A percentile compares a stretch with the other conserved stretches of the same genome.
Evolutionary conservation across 208 protist genomes (phyloP).

Genomic region (Leishmania amazonensis): DNA sequence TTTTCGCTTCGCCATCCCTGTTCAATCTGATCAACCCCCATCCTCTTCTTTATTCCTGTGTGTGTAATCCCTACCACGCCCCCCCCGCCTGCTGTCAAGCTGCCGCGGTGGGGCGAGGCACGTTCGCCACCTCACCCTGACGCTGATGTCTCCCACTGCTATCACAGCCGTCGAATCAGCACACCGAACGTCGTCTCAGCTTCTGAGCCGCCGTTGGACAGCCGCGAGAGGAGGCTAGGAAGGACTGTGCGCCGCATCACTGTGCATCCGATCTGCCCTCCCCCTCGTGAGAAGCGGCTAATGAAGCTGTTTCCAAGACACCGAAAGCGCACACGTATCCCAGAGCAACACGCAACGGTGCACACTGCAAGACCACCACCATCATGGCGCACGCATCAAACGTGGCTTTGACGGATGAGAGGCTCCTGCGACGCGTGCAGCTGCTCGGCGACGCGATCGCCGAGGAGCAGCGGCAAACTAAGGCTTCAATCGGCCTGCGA

Average conservation of each 20-base stretch:
- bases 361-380: background rate
- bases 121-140: background rate
- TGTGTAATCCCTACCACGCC: background rate
- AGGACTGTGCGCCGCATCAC: no score
- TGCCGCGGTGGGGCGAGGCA: background rate
- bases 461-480: slow-evolving; percentile 1
- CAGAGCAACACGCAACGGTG: background rate
- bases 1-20: background rate
- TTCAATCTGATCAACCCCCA: background rate
- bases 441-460: slow-evolving; percentile 32
- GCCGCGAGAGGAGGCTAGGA: background rate
- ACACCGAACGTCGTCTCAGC: background rate
- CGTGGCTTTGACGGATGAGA: slow-evolving; percentile 20
- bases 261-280: background rate
- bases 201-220: background rate
- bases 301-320: background rate
- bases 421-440: slow-evolving; percentile 33
- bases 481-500: background rate
- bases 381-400: slow-evolving; percentile 12
- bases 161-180: background rate
- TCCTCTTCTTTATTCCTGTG: background rate
- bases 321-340: no score
- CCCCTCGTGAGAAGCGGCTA: background rate
- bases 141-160: background rate
- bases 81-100: background rate